Conservation (phyloP, 768 basidiomycete species). For the Mycena filopes region DNA sequence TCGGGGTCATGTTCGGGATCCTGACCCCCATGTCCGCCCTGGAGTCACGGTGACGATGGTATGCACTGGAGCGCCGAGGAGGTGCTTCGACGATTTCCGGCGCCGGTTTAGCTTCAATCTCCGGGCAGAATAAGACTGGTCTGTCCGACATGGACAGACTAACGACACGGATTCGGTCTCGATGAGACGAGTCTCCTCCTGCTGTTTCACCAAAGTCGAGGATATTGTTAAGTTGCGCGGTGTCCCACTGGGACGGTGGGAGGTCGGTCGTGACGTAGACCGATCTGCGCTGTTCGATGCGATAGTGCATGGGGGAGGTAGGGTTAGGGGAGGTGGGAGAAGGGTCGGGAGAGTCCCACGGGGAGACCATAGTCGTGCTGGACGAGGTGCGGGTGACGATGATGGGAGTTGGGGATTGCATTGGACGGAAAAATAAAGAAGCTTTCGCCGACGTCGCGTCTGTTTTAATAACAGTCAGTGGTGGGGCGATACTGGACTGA, state of each 20-base stretch:
- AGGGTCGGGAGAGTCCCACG: constrained; percentile 31
- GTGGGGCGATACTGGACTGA: constrained; percentile 23
- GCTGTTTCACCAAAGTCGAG: constrained; percentile 52
- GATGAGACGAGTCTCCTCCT: constrained; percentile 29
- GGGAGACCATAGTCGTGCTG: constrained; percentile 34
- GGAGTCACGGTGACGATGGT: constrained; percentile 26
- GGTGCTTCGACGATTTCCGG: constrained; percentile 23
- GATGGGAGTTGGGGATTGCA: constrained; percentile 27
- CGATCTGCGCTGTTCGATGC: constrained; percentile 60
- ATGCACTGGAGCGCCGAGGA: constrained; percentile 22
- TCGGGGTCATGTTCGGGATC: constrained; percentile 30
- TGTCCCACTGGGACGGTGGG: constrained; percentile 55
- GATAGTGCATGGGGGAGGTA: constrained; percentile 52
- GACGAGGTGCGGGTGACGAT: constrained; percentile 34
- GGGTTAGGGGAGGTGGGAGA: constrained; percentile 37
- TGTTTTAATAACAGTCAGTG: constrained; percentile 23
- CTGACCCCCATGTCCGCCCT: constrained; percentile 13
- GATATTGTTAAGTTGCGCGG: constrained; percentile 50
- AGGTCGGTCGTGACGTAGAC: constrained; percentile 57
- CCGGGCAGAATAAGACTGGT: constrained; percentile 31
- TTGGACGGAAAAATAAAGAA: constrained; percentile 13
- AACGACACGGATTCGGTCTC: constrained; percentile 40
- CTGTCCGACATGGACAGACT: constrained; percentile 45
- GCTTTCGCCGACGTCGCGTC: constrained; percentile 3
- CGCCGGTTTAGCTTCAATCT: constrained; percentile 24